Conservation (phyloP, 2,329 filamentous ascomycete species). For the Rhinocladiella similis region DNA sequence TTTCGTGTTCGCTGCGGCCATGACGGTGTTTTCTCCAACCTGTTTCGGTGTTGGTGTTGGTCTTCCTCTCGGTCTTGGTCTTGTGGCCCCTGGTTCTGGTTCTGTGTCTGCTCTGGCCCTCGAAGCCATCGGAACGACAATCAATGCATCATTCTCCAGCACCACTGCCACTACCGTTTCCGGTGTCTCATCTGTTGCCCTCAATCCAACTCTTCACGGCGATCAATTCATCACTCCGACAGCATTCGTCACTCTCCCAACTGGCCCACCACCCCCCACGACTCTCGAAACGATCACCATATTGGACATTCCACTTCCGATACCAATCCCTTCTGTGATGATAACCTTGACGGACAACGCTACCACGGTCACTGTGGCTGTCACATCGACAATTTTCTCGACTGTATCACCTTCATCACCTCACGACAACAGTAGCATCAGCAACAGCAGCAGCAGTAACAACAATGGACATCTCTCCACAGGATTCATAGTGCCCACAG, state of each 20-base stretch:
- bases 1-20: not conserved
- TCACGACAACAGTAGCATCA: no score
- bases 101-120: not conserved
- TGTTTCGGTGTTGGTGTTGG: not conserved
- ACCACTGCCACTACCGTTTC: not conserved
- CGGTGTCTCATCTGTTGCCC: not conserved
- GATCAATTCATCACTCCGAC: not conserved
- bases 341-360: not conserved
- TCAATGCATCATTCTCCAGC: not conserved
- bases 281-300: not conserved
- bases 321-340: not conserved
- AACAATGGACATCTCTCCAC: not conserved
- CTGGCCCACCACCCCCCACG: no score
- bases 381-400: not conserved
- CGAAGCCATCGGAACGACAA: not conserved
- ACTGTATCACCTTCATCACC: not conserved
- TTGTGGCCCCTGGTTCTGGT: not conserved
- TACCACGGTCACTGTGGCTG: not conserved
- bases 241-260: not conserved
- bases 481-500: not conserved
- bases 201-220: not conserved
- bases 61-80: not conserved
- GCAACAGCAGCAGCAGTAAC: no score
- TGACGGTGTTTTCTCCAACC: not conserved
- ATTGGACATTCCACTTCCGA: not conserved